Conservation (phyloP, 225 moss, liverwort and hornwort genomes). For the Marchantia polymorpha region DNA sequence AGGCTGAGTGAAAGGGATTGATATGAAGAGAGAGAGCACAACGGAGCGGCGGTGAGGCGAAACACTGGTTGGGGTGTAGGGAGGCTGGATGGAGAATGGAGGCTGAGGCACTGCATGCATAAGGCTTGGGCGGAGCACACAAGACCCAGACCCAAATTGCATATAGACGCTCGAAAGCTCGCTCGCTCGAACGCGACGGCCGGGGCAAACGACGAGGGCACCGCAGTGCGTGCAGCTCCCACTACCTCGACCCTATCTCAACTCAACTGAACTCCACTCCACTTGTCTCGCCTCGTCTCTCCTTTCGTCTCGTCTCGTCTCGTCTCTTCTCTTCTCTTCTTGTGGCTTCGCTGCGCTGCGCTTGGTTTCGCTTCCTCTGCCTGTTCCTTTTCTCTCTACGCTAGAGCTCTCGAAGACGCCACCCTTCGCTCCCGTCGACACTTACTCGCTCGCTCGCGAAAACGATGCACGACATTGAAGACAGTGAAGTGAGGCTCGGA, state of each 20-base stretch:
- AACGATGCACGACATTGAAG: conserved; percentile 10
- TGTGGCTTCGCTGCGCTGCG: no score
- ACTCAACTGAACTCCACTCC: no score
- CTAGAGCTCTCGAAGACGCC: neutral
- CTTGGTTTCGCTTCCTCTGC: no score
- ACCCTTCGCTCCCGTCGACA: neutral
- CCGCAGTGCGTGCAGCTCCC: neutral
- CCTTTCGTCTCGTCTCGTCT: neutral
- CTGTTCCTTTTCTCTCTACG: neutral
- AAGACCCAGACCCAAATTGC: conserved; percentile 8
- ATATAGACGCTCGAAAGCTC: conserved; percentile 14
- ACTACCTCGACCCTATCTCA: neutral
- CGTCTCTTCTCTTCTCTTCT: neutral
- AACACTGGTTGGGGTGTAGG: neutral
- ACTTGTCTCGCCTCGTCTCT: neutral
- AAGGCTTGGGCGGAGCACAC: conserved; percentile 18
- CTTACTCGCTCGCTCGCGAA: neutral
- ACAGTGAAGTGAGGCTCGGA: no score
- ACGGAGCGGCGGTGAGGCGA: conserved; percentile 12
- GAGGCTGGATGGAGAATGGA: conserved; percentile 1
- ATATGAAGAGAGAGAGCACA: conserved; percentile 39
- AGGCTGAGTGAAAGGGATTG: neutral
- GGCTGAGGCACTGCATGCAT: conserved; percentile 26
- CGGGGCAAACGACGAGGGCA: neutral
- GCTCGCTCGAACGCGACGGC: neutral